Conservation (phyloP, 495 filamentous ascomycete genomes). For the Talaromyces nanjingensis region DNA sequence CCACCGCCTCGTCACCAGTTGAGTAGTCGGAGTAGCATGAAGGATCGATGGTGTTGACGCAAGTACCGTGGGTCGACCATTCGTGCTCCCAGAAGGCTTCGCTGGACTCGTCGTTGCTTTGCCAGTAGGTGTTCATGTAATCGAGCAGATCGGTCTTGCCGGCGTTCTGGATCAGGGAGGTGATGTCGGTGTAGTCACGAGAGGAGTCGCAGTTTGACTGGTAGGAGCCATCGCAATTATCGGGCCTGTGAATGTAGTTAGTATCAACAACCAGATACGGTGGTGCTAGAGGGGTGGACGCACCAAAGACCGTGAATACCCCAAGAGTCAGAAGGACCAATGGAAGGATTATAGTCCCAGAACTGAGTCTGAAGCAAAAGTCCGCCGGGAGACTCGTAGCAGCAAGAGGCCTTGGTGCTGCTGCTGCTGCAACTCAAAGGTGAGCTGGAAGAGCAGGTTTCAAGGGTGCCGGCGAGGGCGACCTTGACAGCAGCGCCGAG, state of each 20-base stretch:
- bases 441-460: constrained; percentile 4
- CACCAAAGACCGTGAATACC: constrained; percentile 83
- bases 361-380: constrained; percentile 79
- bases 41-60: constrained; percentile 58
- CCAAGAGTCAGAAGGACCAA: constrained; percentile 70
- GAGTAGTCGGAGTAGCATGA: constrained; percentile 51
- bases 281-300: constrained; percentile 7
- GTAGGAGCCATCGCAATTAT: constrained; percentile 77
- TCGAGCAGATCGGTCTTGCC: constrained; percentile 55
- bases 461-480: background rate
- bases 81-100: constrained; percentile 76
- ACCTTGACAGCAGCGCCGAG: constrained; percentile 1
- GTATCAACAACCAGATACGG: background rate
- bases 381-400: constrained; percentile 76
- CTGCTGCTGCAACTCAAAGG: constrained; percentile 4
- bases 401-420: constrained; percentile 44
- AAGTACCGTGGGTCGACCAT: constrained; percentile 82
- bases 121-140: constrained; percentile 79
- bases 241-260: constrained; percentile 47
- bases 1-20: constrained; percentile 50
- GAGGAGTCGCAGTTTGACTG: constrained; percentile 63
- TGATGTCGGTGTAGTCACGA: constrained; percentile 66
- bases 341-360: constrained; percentile 70
- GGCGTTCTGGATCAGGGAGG: constrained; percentile 53
- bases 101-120: constrained; percentile 57